phyloP scores from a whole-genome alignment of 2,329 filamentous ascomycete species.

The Fusarium pseudonygamai region DNA sequence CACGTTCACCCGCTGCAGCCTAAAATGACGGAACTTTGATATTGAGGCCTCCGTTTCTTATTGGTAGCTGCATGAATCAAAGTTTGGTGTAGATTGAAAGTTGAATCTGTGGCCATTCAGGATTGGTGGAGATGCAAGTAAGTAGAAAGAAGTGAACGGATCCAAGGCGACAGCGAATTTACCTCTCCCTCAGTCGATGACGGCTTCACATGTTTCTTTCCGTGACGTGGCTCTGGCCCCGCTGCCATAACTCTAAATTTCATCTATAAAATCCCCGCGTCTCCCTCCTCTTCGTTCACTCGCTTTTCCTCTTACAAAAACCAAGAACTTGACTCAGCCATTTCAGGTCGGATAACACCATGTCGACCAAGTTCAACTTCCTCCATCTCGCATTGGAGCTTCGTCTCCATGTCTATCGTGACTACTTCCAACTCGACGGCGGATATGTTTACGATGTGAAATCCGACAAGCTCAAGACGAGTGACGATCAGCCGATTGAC shows the following conservation, averaged over 20 bases:
- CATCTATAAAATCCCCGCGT: neutral
- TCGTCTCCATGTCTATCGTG: neutral
- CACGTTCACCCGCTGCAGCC: too few relatives aligned
- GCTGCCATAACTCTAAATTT: neutral
- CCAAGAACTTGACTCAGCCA: neutral
- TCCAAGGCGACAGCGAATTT: too few relatives aligned
- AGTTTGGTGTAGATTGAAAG: too few relatives aligned
- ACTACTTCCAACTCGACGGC: constrained; percentile 4
- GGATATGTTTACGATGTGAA: constrained; percentile 15
- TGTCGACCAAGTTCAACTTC: neutral
- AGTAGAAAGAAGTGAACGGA: too few relatives aligned
- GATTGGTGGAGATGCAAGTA: too few relatives aligned
- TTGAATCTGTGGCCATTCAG: too few relatives aligned
- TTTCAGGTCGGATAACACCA: neutral
- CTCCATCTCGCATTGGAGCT: neutral
- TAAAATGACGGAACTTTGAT: too few relatives aligned
- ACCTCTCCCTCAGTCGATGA: too few relatives aligned
- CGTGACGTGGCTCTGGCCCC: too few relatives aligned
- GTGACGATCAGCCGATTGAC: neutral
- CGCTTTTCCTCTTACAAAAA: neutral
- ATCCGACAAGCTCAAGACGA: constrained; percentile 5
- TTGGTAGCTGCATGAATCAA: too few relatives aligned
- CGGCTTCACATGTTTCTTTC: too few relatives aligned
- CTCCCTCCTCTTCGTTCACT: neutral
- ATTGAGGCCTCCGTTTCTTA: too few relatives aligned